Conservation (phyloP, 345 rosid genomes). For the Euphorbia tirucalli region DNA sequence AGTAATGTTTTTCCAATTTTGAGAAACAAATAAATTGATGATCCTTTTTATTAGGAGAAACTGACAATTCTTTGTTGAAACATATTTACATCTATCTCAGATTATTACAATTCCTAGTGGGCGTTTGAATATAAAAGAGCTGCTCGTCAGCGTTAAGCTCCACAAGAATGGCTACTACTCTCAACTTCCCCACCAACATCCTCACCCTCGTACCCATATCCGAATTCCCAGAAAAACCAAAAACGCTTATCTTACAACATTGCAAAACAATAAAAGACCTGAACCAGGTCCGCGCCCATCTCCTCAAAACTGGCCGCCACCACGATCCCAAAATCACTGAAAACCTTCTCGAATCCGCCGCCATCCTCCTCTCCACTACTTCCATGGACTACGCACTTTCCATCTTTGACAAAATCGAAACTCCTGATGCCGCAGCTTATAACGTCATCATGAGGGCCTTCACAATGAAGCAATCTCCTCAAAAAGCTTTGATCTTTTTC, state of each 20-base stretch:
- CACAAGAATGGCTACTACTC: constrained; percentile 17
- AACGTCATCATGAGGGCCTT: constrained; percentile 47
- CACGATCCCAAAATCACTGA: constrained; percentile 29
- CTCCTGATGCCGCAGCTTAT: constrained; percentile 38
- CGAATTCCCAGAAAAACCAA: constrained; percentile 33
- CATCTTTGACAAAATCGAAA: constrained; percentile 32
- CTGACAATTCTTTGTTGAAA: too few species aligned
- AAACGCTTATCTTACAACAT: constrained; percentile 24
- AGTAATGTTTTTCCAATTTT: too few species aligned
- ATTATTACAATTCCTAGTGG: too few species aligned
- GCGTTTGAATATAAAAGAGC: too few species aligned
- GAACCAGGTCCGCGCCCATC: constrained; percentile 38
- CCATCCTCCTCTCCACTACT: constrained; percentile 28
- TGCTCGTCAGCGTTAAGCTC: too few species aligned
- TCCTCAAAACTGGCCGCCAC: constrained; percentile 36
- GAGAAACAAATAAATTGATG: too few species aligned
- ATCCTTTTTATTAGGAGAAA: too few species aligned
- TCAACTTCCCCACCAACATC: constrained; percentile 18
- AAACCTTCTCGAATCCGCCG: constrained; percentile 39
- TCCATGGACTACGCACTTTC: constrained; percentile 44
- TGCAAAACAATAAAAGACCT: constrained; percentile 43
- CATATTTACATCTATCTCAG: too few species aligned
- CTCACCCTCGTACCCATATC: constrained; percentile 10
- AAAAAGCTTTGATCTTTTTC: constrained; percentile 28
- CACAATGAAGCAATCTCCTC: constrained; percentile 25